Base-by-base conservation (phyloP, 2,329 filamentous ascomycete species). In the Neopestalotiopsis rosae region DNA sequence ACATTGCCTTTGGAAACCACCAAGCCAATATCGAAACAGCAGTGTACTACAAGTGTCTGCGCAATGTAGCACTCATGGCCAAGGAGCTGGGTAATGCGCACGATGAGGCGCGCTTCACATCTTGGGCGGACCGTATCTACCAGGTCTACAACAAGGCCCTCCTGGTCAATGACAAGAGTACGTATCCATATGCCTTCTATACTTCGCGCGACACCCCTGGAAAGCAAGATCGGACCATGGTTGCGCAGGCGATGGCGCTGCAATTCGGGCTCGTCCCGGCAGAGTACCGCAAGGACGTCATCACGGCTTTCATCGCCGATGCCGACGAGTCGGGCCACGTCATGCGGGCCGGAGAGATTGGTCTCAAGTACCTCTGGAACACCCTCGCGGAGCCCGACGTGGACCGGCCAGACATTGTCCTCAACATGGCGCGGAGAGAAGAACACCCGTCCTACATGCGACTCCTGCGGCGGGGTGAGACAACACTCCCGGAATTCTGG, bases 371-470 rank as follows among this genome's bases (percentile, higher is more conserved):
- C 68, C 75, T 82, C 10, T 83, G 78, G 75, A 81, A 82, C 71
- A 82, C 81, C 1, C 77, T 83, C 17, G 75, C 57, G 32, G 57
- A 61, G 12, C 57, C 78, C 3, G 80, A 82, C 42, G 75, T 82
- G 5, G 77, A 81, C 57, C 78, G 81, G 1, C 79, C 79, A 0
- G 79, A 81, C 61, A 79, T 82, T 28, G 80, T 83, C 6, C 74
- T 83, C 1, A 73, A 79, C 40, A 83, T 85, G 83, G 80, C 80
- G 1, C 77, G 83, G 2, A 83, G 84, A 66, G 81, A 85, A 69
- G 82, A 85, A 61, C 83, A 85, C 61, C 84, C 83, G 0, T 82
- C 79, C 0, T 85, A 85, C 68, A 83, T 85, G 82, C 81, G 83
- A 0, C 85, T 86, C 71, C 71, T 85, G 1, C 76, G 82, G 1